phyloP scores from a whole-genome alignment of 2,329 filamentous ascomycete species.

The Ophiostoma perfectum region DNA sequence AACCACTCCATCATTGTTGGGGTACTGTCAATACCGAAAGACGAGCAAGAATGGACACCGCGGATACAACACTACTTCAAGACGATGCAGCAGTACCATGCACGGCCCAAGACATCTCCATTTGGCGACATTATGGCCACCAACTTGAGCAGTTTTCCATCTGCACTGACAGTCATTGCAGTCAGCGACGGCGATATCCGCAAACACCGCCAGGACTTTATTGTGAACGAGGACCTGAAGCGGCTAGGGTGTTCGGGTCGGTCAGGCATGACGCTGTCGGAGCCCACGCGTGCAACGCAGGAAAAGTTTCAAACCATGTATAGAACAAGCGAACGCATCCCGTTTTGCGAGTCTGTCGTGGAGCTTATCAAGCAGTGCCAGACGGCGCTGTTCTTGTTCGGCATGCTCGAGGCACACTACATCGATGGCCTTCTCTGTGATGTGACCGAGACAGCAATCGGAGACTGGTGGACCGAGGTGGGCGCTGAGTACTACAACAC shows the following conservation, averaged over 20 bases:
- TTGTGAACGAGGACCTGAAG: conserved; percentile 93
- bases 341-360: conserved; percentile 70
- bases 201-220: conserved; percentile 74
- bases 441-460: conserved; percentile 80
- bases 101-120: conserved; percentile 72
- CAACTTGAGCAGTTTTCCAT: conserved; percentile 87
- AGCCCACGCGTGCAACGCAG: conserved; percentile 73
- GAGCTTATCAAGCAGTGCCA: conserved; percentile 92
- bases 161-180: conserved; percentile 82
- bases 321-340: conserved; percentile 75
- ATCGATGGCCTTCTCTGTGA: conserved; percentile 91
- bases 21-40: conserved; percentile 73
- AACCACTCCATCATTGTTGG: conserved; percentile 72
- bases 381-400: conserved; percentile 80
- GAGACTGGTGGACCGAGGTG: conserved; percentile 94
- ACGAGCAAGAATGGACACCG: conserved; percentile 74
- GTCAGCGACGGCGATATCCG: conserved; percentile 81
- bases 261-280: conserved; percentile 72
- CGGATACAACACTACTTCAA: conserved; percentile 78
- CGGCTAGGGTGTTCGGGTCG: conserved; percentile 86
- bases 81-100: conserved; percentile 78
- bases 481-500: conserved; percentile 87
- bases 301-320: conserved; percentile 92
- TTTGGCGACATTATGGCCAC: conserved; percentile 88
- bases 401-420: conserved; percentile 79